phyloP scores from a whole-genome alignment of 305 asterid genomes.

The Fraxinus nigra region DNA sequence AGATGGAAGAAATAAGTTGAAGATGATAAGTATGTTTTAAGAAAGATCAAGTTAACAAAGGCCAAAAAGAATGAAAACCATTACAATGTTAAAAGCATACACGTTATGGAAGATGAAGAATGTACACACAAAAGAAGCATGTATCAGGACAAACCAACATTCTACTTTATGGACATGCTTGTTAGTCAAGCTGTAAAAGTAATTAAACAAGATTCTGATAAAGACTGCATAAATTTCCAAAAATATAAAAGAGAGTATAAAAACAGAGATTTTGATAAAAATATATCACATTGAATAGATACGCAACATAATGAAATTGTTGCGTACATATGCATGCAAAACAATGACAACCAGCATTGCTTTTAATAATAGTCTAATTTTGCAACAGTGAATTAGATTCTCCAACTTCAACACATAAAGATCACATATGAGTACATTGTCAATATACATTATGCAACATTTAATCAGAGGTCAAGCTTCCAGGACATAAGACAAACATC shows the following conservation, averaged over 20 bases:
- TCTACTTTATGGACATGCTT: neutral
- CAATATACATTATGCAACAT: conserved; percentile 1
- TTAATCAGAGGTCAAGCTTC: conserved; percentile 15
- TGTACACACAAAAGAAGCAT: conserved; percentile 2
- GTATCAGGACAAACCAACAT: conserved; percentile 16
- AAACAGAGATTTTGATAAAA: neutral
- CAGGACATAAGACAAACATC: neutral
- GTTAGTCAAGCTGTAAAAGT: neutral
- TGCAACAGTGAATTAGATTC: neutral
- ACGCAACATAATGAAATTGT: neutral
- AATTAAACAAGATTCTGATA: neutral
- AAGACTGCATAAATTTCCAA: neutral
- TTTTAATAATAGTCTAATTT: neutral
- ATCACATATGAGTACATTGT: neutral
- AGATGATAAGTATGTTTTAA: neutral
- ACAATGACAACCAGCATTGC: neutral
- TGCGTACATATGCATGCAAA: neutral
- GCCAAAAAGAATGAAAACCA: conserved; percentile 11
- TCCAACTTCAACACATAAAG: neutral
- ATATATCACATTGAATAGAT: neutral
- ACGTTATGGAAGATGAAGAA: neutral
- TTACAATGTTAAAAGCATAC: neutral
- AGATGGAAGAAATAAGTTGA: conserved; percentile 26
- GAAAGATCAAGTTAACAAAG: conserved; percentile 13
- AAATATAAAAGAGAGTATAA: neutral